Evolutionary conservation across 2,329 filamentous ascomycete genomes (phyloP), one percentile per base, ranked within the genome.

Genomic region (Aspergillus thermomutatus): DNA sequence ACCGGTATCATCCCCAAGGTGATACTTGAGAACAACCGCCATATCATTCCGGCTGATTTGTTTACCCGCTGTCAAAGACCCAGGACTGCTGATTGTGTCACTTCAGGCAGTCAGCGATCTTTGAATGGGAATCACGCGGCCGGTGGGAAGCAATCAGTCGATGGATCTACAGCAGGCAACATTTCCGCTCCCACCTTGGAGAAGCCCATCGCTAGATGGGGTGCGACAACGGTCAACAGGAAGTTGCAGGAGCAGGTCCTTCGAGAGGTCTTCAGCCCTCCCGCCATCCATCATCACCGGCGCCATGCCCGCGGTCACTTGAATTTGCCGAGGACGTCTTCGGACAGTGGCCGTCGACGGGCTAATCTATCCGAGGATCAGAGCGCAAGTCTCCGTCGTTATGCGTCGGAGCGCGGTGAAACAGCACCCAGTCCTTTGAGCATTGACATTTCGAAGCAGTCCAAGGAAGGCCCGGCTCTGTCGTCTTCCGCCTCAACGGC

Each of bases 21-120:
- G 49, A 91, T 94, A 0, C 91, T 97, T 59, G 90, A 93, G 68
- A 92, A 97, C 71, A 97, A 97, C 70, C 86, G 89, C 62, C 93
- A 97, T 69, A 96, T 97, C 57, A 86, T 97, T 45, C 93, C 93
- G 1, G 86, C 91, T 48, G 90, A 90, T 66, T 81, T 97, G 27
- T 88, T 97, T 50, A 85, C 87, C 53, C 81, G 87, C 19, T 80
- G 86, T 31, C 80, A 74, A 52, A 65, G 74, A 56, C 71, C 74
- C n/a, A 66, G 67, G 28, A 72, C 72, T 21, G 64, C 70, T 5
- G 70, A 75, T 56, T 69, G 68, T 43, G 60, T 64, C 6, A 54
- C 58, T 6, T 57, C 64, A 11, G 53, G 50, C 25, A 60, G 64
- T 27, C 59, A 63, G n/a, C 61, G 58, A 41, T 67, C 66, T 1